Base-by-base conservation (phyloP, 495 filamentous ascomycete species). In the Aspergillus steynii region DNA sequence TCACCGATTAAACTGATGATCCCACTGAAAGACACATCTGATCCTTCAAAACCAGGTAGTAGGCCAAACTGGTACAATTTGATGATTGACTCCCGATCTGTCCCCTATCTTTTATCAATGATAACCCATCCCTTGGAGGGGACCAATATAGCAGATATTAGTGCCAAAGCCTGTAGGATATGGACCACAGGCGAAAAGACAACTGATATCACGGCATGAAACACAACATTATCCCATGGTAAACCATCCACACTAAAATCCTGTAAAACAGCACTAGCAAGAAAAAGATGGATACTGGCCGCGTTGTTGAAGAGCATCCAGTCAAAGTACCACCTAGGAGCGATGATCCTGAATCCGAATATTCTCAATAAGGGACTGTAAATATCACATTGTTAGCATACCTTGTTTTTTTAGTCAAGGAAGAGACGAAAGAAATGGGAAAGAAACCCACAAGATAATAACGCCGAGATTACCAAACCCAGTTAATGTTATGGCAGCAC, bases 371-470 rank as follows among this genome's bases (percentile, higher is more conserved):
- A 10, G 28, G 50, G 50, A 31, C 50, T 20, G 20, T 20, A 20
- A 20, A 20, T 20, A 20, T 20, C 20, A 20, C 20, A 20, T 20
- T 20, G 20, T 20, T 20, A 20, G 20, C 20, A 20, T 20, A 20
- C 20, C 20, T 20, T 20, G 20, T 20, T 20, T 20, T 20, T 20
- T 53, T 5, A 5, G 26, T 31, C 50, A 53, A 53, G 12, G 8
- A n/a, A 53, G 29, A 42, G 1, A 51, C 10, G 5, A 42, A 10
- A 5, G 37, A 9, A 46, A 52, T 5, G 6, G 4, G 20, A 20
- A 20, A 25, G 37, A 27, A 53, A 60, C 58, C 5, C 26, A 60
- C 58, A 54, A 60, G 1, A 55, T 55, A 25, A 60, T 15, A 4
- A 6, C 49, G 14, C 50, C 58, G 1, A 60, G 29, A 2, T 51